Evolutionary conservation across 345 rosid genomes (phyloP), one percentile per base, ranked within the genome.

Genomic region (Gossypium longicalyx): DNA sequence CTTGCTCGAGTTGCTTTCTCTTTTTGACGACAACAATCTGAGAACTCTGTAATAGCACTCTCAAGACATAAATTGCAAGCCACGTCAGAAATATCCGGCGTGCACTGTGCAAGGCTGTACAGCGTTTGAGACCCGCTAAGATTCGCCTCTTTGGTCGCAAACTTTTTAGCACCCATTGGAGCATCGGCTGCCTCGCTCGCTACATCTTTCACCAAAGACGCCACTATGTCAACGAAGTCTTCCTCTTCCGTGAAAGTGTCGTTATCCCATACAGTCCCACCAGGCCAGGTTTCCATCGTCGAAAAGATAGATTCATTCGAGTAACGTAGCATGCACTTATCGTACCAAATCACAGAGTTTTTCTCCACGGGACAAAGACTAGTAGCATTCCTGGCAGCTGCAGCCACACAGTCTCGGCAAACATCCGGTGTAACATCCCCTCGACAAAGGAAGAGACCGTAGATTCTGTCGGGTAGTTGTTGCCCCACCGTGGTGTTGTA

Each of bases 361-460:
- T 49, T 61, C 9, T 64, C 51, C 3, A 9, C 13, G 2, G 80
- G 78, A 58, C 85, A 82, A 3, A 3, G 34, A 1, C 7, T 20
- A 17, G 47, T 38, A 11, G 58, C 29, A 17, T 67, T 73, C 12
- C 44, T 13, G 20, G 41, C 38, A 19, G 80, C 80, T 16, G 15
- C 15, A 1, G 2, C 10, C 2, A 82, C 74, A n/a, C 74, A 70
- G 74, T 10, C 19, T 5, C 41, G 74, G 7, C 62, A 70, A 19
- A n/a, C 12, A 2, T 49, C 45, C 2, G 34, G 9, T 45, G 74
- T 52, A 16, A 52, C 74, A 49, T 79, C 82, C 1, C 85, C 85
- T 7, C 85, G 82, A 59, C 85, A 82, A 51, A 76, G 78, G 57
- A 59, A 82, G 16, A 72, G 77, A n/a, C 82, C 80, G 52, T 67